These are phyloP conservation scores for Kernera saxatilis DNA, from an alignment of 345 rosid species.

Conservation along the genomic window DNA sequence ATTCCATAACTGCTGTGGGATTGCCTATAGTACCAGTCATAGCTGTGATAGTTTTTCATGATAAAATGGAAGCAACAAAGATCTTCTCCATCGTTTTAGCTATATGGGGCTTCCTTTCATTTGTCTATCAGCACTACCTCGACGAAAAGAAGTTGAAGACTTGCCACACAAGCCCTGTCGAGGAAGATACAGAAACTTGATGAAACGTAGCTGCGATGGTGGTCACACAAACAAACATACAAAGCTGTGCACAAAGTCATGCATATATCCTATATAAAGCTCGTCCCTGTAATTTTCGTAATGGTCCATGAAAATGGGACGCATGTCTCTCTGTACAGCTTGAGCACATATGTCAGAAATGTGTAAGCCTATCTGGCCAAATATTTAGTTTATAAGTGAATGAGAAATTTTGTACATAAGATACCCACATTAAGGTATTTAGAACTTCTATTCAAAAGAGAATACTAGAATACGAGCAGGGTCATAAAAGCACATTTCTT, in stretches of 20 bases:
- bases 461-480: neutral
- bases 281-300: neutral
- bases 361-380: neutral
- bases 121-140: constrained; percentile 55
- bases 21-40: constrained; percentile 45
- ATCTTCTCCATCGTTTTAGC: constrained; percentile 51
- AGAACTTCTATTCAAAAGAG: neutral
- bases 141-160: constrained; percentile 29
- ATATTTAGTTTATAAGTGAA: neutral
- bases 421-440: too few relatives aligned
- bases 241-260: neutral
- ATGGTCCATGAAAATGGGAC: neutral
- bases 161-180: neutral
- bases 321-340: neutral
- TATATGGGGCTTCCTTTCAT: constrained; percentile 54
- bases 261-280: neutral
- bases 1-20: constrained; percentile 26
- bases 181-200: constrained; percentile 8
- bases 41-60: constrained; percentile 38
- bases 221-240: constrained; percentile 1
- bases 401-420: neutral
- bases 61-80: constrained; percentile 55
- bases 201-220: neutral
- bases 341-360: neutral
- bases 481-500: neutral